Evolutionary conservation across 805 yeast genomes (phyloP).

Genomic region (Candida boidinii): DNA sequence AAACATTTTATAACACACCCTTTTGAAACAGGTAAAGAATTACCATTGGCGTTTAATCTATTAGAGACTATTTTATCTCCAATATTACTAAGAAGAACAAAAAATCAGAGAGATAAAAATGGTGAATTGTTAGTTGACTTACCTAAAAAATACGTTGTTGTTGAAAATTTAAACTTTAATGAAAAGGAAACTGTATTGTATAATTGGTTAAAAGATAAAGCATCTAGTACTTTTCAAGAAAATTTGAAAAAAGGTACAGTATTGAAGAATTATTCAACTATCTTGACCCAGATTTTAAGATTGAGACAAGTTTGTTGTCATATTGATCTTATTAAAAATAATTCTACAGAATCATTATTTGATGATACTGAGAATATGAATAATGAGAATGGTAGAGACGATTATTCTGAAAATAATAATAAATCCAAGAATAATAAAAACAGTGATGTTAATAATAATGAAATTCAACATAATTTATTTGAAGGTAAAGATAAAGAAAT

Average conservation of each 20-base stretch:
- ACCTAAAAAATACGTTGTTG: conserved; percentile 66
- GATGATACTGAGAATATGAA: conserved; percentile 23
- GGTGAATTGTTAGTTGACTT: conserved; percentile 69
- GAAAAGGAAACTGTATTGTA: conserved; percentile 61
- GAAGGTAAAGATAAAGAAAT: conserved; percentile 13
- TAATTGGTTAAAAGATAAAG: conserved; percentile 57
- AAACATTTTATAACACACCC: conserved; percentile 77
- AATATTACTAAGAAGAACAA: conserved; percentile 74
- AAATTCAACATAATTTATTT: conserved; percentile 4
- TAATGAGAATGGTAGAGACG: conserved; percentile 38
- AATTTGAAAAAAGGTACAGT: conserved; percentile 59
- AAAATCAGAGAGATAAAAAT: conserved; percentile 65
- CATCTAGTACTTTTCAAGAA: conserved; percentile 51
- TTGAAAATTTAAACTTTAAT: conserved; percentile 61
- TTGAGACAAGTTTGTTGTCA: conserved; percentile 89
- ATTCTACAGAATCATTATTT: conserved; percentile 11
- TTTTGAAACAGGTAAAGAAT: conserved; percentile 58
- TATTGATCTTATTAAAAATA: conserved; percentile 48
- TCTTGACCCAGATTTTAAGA: conserved; percentile 74
- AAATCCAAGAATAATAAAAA: no score
- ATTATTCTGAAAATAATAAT: no score
- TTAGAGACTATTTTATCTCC: conserved; percentile 86
- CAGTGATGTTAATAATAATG: conserved; percentile 3
- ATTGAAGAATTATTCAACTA: conserved; percentile 66
- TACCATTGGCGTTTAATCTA: conserved; percentile 67